Conservation (phyloP, 495 filamentous ascomycete species). For the Bombardia bombarda region DNA sequence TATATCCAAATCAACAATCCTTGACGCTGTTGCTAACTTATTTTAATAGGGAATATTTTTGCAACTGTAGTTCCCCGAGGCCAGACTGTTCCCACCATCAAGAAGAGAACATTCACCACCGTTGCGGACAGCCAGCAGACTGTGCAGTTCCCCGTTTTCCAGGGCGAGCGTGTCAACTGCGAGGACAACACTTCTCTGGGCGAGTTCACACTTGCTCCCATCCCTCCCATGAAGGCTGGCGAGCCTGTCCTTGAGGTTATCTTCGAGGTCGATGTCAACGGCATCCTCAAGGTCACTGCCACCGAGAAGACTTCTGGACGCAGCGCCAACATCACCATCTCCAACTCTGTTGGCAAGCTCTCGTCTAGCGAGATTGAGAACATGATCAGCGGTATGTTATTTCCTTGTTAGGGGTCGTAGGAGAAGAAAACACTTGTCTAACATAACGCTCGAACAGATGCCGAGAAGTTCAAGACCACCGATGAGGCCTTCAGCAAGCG, state of each 20-base stretch:
- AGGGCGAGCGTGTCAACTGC: slow-evolving; percentile 99
- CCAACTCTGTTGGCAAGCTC: slow-evolving; percentile 98
- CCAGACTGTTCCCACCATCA: slow-evolving; percentile 84
- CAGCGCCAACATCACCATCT: slow-evolving; percentile 98
- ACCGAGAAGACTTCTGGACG: slow-evolving; percentile 98
- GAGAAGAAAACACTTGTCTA: neutral
- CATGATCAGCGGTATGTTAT: slow-evolving; percentile 77
- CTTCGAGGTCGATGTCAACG: slow-evolving; percentile 99
- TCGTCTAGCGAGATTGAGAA: slow-evolving; percentile 91
- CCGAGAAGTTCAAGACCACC: slow-evolving; percentile 96
- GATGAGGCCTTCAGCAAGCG: slow-evolving; percentile 99
- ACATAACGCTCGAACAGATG: slow-evolving; percentile 48
- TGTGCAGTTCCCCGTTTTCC: slow-evolving; percentile 95
- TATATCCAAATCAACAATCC: too few relatives aligned
- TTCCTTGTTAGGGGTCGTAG: too few relatives aligned
- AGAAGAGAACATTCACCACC: slow-evolving; percentile 95
- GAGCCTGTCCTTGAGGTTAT: slow-evolving; percentile 96
- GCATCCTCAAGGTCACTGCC: slow-evolving; percentile 99
- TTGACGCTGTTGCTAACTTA: too few relatives aligned
- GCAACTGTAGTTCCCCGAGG: slow-evolving; percentile 91
- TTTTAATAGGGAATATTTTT: too few relatives aligned
- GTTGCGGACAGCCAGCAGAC: slow-evolving; percentile 95
- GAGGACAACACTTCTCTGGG: slow-evolving; percentile 98
- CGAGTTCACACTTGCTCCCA: slow-evolving; percentile 96
- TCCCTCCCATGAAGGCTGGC: slow-evolving; percentile 95